Percentiles rank a stretch among this genome's conserved stretches.
Evolutionary conservation across 305 asterid genomes (phyloP).

Genomic region (Solanum hybrid): DNA sequence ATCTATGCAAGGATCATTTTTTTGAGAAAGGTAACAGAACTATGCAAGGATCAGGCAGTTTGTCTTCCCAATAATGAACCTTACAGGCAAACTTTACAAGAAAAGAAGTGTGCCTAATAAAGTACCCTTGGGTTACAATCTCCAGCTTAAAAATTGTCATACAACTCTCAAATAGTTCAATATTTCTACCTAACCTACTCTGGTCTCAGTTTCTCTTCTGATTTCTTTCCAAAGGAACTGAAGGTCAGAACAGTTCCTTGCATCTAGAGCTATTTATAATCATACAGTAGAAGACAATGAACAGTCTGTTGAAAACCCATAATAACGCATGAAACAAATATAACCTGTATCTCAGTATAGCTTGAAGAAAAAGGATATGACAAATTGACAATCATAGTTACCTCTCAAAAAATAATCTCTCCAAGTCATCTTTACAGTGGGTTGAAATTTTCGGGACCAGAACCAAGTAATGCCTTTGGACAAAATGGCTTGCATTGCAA

Average conservation of each 20-base stretch:
- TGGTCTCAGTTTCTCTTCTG: neutral
- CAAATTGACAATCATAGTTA: conserved; percentile 13
- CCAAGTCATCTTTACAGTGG: conserved; percentile 70
- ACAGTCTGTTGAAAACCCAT: neutral
- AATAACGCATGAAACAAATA: neutral
- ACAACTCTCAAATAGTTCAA: neutral
- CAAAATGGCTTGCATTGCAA: conserved; percentile 87
- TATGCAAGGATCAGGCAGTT: neutral
- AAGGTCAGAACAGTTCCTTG: neutral
- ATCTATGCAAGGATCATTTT: neutral
- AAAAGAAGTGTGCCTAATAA: neutral
- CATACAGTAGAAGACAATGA: neutral
- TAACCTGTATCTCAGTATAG: neutral
- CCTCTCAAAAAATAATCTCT: conserved; percentile 87
- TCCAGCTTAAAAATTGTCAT: neutral
- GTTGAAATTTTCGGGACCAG: conserved; percentile 71
- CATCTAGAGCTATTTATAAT: neutral
- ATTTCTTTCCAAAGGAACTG: neutral
- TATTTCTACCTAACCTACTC: neutral
- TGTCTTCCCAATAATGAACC: neutral
- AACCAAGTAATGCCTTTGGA: conserved; percentile 82
- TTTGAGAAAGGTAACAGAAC: neutral
- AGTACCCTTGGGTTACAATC: neutral
- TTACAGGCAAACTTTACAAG: neutral
- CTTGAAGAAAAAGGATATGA: neutral